Evolutionary conservation across 129 eudicot species (phyloP), one percentile per base, ranked within the genome.

Genomic region (Escallonia herrerae): DNA sequence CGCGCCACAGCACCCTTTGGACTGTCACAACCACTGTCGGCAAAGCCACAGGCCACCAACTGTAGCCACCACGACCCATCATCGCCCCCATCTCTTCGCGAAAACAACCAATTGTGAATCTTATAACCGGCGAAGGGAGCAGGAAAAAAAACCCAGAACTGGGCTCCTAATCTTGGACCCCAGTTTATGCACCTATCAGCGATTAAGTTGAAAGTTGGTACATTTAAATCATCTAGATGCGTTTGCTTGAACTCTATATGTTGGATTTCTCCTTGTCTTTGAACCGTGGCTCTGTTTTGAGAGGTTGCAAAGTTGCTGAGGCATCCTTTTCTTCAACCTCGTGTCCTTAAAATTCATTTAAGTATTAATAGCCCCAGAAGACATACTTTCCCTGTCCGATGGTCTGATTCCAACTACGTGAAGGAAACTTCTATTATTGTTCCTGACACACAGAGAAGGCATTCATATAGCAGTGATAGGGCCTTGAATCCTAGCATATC

Each of bases 251-350:
- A 49, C 8, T 22, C 3, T 8, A 7, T 39, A 1, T 53, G 58
- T 53, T 53, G 33, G 14, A 33, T 14, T 51, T 63, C 60, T 62
- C 15, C 46, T 62, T 37, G 11, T 54, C 43, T 56, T 52, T 72
- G 68, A 43, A 67, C 58, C n/a, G 14, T 33, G 9, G 5, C 1
- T 60, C 22, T 66, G 46, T 43, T 74, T 56, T 50, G 60, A 14
- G 81, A 94, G 99, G 99, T 97, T 78, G 90, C 93, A 49, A 95
- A 89, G 57, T 82, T 94, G 73, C 97, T 94, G 53, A 83, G 76
- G 68, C 96, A 89, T 60, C 84, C 95, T 40, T 87, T 83, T 78
- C 95, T 94, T 47, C 95, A 85, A 72, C 87, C 87, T 52, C 75
- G 83, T 62, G 69, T 94, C 58, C 66, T 83, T 50, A 72, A 61